Evolutionary conservation across 2,329 filamentous ascomycete species (phyloP).

Genomic region (Claviceps paspali): DNA sequence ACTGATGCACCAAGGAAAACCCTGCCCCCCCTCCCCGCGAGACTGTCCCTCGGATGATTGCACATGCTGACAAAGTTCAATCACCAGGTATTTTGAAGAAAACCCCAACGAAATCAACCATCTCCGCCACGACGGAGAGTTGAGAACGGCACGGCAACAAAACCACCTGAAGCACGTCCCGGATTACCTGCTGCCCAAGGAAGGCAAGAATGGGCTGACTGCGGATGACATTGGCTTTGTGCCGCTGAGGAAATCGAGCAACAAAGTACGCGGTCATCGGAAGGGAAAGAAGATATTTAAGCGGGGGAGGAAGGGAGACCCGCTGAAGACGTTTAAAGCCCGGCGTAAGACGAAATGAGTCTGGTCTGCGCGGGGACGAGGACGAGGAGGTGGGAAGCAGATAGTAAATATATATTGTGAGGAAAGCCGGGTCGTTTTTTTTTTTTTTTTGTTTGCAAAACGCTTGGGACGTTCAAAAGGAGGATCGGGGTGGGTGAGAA

Average conservation of each 20-base stretch:
- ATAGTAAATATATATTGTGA: too few species aligned
- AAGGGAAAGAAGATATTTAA: conserved; percentile 23
- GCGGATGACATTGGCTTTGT: conserved; percentile 63
- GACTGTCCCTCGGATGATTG: too few species aligned
- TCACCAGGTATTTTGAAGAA: conserved; percentile 68
- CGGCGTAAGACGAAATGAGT: conserved; percentile 29
- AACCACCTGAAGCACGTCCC: conserved; percentile 87
- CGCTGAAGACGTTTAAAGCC: conserved; percentile 76
- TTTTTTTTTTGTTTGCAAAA: too few species aligned
- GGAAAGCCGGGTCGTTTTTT: too few species aligned
- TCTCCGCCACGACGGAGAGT: conserved; percentile 77
- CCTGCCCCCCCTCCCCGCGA: neutral
- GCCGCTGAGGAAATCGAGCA: conserved; percentile 42
- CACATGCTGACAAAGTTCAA: neutral
- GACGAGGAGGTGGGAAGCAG: neutral
- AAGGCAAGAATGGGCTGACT: conserved; percentile 52
- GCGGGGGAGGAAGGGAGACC: conserved; percentile 51
- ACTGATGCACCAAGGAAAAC: too few species aligned
- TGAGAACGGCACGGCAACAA: conserved; percentile 70
- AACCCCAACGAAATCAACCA: conserved; percentile 82
- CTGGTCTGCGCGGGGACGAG: too few species aligned
- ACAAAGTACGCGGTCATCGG: conserved; percentile 31
- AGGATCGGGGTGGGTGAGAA: too few species aligned
- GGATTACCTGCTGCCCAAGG: conserved; percentile 76
- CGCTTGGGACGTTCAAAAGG: too few species aligned